Evolutionary conservation across 108 stramenopile genomes (phyloP).

Genomic region (Mayamaea pseudoterrestris): DNA sequence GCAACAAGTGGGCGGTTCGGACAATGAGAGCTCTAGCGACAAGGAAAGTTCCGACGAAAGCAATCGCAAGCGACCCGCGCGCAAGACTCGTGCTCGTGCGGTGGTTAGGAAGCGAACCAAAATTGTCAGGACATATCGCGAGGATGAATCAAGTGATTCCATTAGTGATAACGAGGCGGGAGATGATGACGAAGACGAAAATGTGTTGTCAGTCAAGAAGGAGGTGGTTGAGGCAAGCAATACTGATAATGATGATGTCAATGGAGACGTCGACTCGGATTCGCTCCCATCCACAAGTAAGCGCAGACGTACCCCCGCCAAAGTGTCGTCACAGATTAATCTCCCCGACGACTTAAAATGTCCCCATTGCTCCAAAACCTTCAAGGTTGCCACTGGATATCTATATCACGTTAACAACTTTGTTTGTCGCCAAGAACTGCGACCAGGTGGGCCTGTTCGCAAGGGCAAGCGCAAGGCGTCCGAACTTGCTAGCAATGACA

Average conservation of each 20-base stretch:
- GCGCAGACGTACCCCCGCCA: neutral
- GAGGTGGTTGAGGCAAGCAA: too few relatives aligned
- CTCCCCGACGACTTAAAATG: too few relatives aligned
- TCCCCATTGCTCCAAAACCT: constrained; percentile 35
- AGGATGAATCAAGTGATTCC: neutral
- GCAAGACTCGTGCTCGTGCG: neutral
- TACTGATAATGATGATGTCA: constrained; percentile 1
- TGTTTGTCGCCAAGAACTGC: constrained; percentile 11
- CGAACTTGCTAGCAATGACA: too few relatives aligned
- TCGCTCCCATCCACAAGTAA: too few relatives aligned
- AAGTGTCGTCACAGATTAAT: neutral
- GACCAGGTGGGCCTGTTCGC: constrained; percentile 5
- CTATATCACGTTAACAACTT: constrained; percentile 24
- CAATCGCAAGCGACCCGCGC: neutral
- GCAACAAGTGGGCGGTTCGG: neutral
- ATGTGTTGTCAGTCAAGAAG: too few relatives aligned
- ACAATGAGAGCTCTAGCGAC: neutral
- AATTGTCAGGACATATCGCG: neutral
- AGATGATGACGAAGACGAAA: neutral
- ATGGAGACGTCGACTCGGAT: neutral
- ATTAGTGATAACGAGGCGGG: neutral
- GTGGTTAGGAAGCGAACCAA: neutral
- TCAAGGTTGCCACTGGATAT: constrained; percentile 13
- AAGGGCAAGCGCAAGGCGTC: constrained; percentile 2
- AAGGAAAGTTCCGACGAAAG: neutral